Evolutionary conservation across 2,329 filamentous ascomycete species (phyloP).

Genomic region (Aspergillus cejpii): DNA sequence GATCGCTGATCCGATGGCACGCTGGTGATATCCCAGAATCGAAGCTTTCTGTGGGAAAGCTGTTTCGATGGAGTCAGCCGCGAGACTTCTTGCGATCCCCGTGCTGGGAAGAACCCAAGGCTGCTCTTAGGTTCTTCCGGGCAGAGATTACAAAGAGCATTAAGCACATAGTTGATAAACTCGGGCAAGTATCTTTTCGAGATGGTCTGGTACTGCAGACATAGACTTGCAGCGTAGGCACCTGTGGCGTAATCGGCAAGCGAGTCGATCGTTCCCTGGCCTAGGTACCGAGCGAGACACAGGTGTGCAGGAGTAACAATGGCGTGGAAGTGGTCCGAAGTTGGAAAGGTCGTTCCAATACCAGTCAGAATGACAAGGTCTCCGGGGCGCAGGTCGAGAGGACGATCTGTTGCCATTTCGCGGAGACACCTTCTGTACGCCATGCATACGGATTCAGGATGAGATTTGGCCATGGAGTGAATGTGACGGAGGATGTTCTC

Average conservation of each 20-base stretch:
- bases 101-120: conserved; percentile 56
- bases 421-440: conserved; percentile 70
- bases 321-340: conserved; percentile 94
- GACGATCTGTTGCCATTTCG: conserved; percentile 46
- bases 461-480: conserved; percentile 84
- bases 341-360: conserved; percentile 78
- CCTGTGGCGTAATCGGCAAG: conserved; percentile 65
- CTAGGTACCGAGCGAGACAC: conserved; percentile 74
- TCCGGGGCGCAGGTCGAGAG: conserved; percentile 52
- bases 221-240: conserved; percentile 70
- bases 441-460: conserved; percentile 67
- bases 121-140: conserved; percentile 46
- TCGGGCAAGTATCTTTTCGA: conserved; percentile 88
- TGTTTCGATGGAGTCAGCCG: conserved; percentile 42
- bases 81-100: conserved; percentile 49
- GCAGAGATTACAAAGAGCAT: conserved; percentile 63
- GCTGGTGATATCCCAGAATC: conserved; percentile 51
- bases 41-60: conserved; percentile 47
- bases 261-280: conserved; percentile 62
- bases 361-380: conserved; percentile 81
- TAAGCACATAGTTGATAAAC: conserved; percentile 70
- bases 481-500: conserved; percentile 82
- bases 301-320: conserved; percentile 87
- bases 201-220: conserved; percentile 72
- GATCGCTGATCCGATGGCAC: conserved; percentile 17